Base-by-base conservation (phyloP, 2,329 filamentous ascomycete species). In the Phyllosticta paracitricarpa region DNA sequence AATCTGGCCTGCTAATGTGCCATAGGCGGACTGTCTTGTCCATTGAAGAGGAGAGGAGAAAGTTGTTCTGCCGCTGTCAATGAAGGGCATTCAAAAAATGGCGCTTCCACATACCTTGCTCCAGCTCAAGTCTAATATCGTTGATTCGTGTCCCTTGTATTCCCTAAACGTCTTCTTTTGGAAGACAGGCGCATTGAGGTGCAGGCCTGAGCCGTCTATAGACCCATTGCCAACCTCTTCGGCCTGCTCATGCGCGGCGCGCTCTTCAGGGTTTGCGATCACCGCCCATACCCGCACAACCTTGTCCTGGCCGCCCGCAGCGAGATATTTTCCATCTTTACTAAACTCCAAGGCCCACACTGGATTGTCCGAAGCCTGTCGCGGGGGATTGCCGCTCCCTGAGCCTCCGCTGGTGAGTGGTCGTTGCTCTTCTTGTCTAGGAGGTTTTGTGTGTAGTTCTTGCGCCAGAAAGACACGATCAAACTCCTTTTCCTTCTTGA, bases 291-390 rank as follows among this genome's bases (percentile, higher is more conserved):
- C 84, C 19, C 93, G 83, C 10, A 99, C 85, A 17, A 92, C 82
- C 65, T 85, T 85, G 71, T 97, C 94, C 66, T 93, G 89, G 3
- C 94, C 94, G 10, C 89, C 94, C n/a, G 91, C 91, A 5, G 94
- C 94, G 19, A 99, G 79, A 71, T 92, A 96, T 68, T 82, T 89
- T 4, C 94, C 94, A 76, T 97, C 93, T 63, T 87, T 87, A 69
- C 93, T 97, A 69, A 97, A 97, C 68, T 94, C 89, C 65, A 90
- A 84, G 0, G 93, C 87, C 94, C 94, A 99, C 35, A 96, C 86
- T 0, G 94, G 91, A 63, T 89, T 79, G 57, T 79, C 79, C 40
- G 33, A 25, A 28, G 48, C 48, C 48, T 24, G 59, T 48, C 55
- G 26, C 22, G 28, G 19, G 48, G 22, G 12, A 35, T 33, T 35